Evolutionary conservation across 2,329 filamentous ascomycete genomes (phyloP).

Genomic region (Colletotrichum truncatum): DNA sequence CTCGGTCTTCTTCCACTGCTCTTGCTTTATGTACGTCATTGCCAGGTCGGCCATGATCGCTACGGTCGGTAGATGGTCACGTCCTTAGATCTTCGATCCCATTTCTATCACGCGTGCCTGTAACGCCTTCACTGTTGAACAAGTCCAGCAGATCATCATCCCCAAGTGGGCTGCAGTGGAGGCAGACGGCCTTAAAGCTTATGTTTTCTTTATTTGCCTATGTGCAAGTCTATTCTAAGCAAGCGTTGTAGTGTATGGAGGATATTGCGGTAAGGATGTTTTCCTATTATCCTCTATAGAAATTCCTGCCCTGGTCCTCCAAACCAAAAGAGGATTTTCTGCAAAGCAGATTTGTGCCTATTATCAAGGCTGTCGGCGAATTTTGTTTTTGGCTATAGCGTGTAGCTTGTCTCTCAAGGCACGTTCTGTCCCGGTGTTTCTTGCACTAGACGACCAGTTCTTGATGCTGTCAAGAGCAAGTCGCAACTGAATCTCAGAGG

Average conservation of each 20-base stretch:
- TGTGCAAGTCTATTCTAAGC: slow-evolving; percentile 1
- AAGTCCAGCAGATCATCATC: no score
- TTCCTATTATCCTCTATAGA: neutral
- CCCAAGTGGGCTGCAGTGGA: no score
- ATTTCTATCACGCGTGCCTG: no score
- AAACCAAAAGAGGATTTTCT: neutral
- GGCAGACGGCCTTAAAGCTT: neutral
- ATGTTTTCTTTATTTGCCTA: slow-evolving; percentile 15
- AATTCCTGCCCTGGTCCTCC: neutral
- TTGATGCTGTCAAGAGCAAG: slow-evolving; percentile 26
- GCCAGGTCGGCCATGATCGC: no score
- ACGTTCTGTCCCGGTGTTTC: slow-evolving; percentile 7
- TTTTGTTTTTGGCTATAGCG: neutral
- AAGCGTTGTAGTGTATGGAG: neutral
- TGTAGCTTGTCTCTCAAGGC: slow-evolving; percentile 12
- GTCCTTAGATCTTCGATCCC: no score
- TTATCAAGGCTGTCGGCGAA: neutral
- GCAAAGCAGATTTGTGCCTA: neutral
- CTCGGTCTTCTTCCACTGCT: no score
- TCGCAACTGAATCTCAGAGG: slow-evolving; percentile 23
- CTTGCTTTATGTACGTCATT: no score
- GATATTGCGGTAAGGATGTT: neutral
- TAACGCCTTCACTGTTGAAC: slow-evolving; percentile 18
- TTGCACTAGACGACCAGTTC: slow-evolving; percentile 2
- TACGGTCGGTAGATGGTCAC: no score